Base-by-base conservation (phyloP, 1,139 yeast genomes). In the Geotrichum klebahnii region DNA sequence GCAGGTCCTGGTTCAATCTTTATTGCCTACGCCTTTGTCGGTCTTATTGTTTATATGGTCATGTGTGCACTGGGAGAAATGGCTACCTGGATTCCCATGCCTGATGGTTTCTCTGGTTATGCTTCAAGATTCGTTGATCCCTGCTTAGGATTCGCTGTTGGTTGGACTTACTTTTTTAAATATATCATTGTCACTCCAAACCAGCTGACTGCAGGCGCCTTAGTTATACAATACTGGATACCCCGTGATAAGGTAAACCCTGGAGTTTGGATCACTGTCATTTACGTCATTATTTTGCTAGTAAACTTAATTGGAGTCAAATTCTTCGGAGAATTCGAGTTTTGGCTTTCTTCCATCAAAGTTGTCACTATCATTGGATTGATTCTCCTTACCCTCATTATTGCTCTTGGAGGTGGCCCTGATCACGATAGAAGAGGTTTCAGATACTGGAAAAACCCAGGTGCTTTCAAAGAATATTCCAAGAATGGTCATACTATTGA, bases 381-480 rank as follows among this genome's bases (percentile, higher is more conserved):
- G 74, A 69, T 84, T 57, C 61, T 84, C 29, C 80, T 81, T 59
- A 84, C 86, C 28, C 70, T 84, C 56, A 71, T 80, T 59, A 79
- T 81, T 69, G 87, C 82, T 39, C 81, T 87, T 63, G 94, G 94
- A 58, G 87, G 83, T 10, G 82, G 84, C 32, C 86, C 85, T 52
- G 70, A 74, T 29, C 77, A 76, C 55, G 84, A 79, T 58, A 72
- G 84, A 62, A 67, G 76, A 49, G 88, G 87, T 0, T 82, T 82
- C 71, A 73, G 84, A 61, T 81, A 73, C 68, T 82, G 87, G 87
- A 66, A 72, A 29, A 57, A 76, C 57, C 84, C 84, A 1, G 84
- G 84, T 53, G 82, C 84, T 0, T 80, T 80, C 65, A 71, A 76
- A 42, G 71, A 71, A 38, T 79, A 75, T 60, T 37, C 55, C 2